Conservation (phyloP, 176 grass and related monocot species). For the Aechmea fasciata region DNA sequence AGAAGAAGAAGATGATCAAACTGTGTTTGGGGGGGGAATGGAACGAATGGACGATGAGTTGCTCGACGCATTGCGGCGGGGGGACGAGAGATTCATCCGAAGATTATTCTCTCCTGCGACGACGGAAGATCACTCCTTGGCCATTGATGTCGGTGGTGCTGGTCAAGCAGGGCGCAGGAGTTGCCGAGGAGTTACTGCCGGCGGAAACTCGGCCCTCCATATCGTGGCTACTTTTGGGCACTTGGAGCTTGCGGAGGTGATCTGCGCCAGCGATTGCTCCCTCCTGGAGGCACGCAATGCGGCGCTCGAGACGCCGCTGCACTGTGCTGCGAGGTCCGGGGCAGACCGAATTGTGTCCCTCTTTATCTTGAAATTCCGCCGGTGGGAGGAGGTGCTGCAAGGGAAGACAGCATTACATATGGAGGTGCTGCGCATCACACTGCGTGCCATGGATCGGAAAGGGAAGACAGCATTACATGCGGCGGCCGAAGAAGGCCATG, state of each 20-base stretch:
- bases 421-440: too few species aligned
- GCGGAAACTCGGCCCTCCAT: background rate
- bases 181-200: background rate
- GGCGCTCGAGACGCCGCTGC: constrained; percentile 37
- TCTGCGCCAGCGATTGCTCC: constrained; percentile 2
- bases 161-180: background rate
- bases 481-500: constrained; percentile 8
- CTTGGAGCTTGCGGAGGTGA: background rate
- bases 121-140: too few species aligned
- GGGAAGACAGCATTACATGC: constrained; percentile 18
- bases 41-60: too few species aligned
- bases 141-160: too few species aligned
- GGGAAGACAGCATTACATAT: constrained; percentile 33
- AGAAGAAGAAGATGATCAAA: too few species aligned
- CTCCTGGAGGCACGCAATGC: constrained; percentile 8
- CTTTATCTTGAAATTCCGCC: background rate
- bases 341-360: background rate
- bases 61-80: too few species aligned
- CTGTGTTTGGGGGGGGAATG: too few species aligned
- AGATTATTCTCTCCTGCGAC: too few species aligned
- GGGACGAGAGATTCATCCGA: too few species aligned
- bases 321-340: constrained; percentile 27
- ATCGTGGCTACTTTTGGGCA: constrained; percentile 4
- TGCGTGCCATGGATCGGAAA: too few species aligned
- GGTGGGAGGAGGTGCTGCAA: background rate